Conservation (phyloP, 2,329 filamentous ascomycete genomes). For the Chrysoporthe cubensis region DNA sequence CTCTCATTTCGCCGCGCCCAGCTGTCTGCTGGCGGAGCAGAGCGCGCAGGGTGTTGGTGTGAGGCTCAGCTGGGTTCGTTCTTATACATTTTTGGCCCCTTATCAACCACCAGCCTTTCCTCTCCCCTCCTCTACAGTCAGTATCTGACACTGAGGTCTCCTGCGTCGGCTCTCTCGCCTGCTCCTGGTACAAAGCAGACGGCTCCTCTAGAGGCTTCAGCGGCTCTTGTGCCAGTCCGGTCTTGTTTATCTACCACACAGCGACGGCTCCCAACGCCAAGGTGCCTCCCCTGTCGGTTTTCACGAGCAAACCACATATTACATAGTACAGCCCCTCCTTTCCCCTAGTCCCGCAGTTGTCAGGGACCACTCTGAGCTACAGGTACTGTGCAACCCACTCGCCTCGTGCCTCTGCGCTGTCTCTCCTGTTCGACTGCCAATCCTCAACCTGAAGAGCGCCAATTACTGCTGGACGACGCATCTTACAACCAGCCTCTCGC, state of each 20-base stretch:
- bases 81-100: conserved; percentile 9
- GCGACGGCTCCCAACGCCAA: conserved; percentile 5
- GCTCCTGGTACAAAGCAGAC: too few relatives aligned
- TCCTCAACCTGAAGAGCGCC: neutral
- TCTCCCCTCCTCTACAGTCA: neutral
- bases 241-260: conserved; percentile 6
- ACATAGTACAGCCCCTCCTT: conserved; percentile 9
- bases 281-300: conserved; percentile 1
- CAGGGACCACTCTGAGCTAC: conserved; percentile 9
- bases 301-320: conserved; percentile 4
- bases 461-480: neutral
- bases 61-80: conserved; percentile 11
- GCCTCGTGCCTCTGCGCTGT: conserved; percentile 9
- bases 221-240: too few relatives aligned
- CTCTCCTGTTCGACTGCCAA: conserved; percentile 9
- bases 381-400: neutral
- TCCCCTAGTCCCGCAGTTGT: conserved; percentile 10
- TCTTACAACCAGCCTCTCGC: neutral
- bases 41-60: conserved; percentile 1
- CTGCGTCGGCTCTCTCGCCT: too few relatives aligned
- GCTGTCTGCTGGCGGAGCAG: conserved; percentile 1
- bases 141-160: too few relatives aligned
- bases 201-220: too few relatives aligned
- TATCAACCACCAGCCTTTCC: neutral
- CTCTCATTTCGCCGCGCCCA: conserved; percentile 2